Evolutionary conservation across 2,329 filamentous ascomycete species (phyloP).

Genomic region (Venturia pyrina): DNA sequence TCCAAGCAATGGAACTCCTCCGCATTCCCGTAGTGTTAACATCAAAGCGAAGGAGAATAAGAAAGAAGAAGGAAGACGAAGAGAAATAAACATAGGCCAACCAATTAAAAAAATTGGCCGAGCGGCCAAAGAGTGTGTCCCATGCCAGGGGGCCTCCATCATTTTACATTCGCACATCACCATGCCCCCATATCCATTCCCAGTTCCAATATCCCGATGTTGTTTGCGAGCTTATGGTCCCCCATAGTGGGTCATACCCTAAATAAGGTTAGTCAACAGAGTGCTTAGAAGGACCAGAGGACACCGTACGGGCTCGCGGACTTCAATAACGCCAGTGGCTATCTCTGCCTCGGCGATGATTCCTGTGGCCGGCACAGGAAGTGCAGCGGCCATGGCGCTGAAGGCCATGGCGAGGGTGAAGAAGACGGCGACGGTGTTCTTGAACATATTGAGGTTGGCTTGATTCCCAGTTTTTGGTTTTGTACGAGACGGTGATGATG

Average conservation of each 20-base stretch:
- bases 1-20: neutral
- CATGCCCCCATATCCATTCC: no score
- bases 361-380: neutral
- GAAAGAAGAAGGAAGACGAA: no score
- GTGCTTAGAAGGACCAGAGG: rapidly evolving
- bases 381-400: slow-evolving; percentile 1
- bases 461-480: no score
- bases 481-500: no score
- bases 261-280: neutral
- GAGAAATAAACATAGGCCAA: neutral
- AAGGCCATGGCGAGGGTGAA: neutral
- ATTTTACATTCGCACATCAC: no score
- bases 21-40: no score
- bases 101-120: no score
- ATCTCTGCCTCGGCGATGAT: neutral
- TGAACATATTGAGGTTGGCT: no score
- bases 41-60: no score
- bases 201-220: no score
- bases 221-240: no score
- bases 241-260: no score
- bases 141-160: neutral
- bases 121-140: neutral
- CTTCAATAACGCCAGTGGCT: neutral
- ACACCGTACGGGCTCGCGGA: neutral
- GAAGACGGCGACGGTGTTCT: neutral